Base-by-base conservation (phyloP, 805 yeast genomes). In the Sugiyamaella marilandica region DNA sequence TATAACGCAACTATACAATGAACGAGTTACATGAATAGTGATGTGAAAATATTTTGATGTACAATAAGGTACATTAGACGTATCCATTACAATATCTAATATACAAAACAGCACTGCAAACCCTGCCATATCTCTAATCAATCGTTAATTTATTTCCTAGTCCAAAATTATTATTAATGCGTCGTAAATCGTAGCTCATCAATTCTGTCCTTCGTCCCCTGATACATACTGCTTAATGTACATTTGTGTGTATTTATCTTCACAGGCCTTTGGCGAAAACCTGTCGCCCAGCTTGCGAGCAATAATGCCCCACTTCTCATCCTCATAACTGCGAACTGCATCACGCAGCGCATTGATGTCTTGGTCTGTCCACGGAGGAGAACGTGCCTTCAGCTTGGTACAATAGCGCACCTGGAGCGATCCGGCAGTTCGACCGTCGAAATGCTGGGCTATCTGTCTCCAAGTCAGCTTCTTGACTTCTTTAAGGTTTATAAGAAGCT, bases 381-480 rank as follows among this genome's bases (percentile, higher is more conserved):
- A 32, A 21, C 57, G 56, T 7, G 54, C 32, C 45, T 62, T 62
- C 11, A 65, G 62, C 37, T 56, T 55, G 19, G 65, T 61, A 45
- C 62, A 58, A 54, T 65, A 65, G 24, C 67, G 62, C 21, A 86
- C 87, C 69, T 86, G 94, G 55, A 92, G 84, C 0, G 92, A 90
- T 60, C 86, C 87, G 18, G 92, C 87, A 1, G 94, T 85, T 62
- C 95, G 73, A 63, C 83, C 83, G 31, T 79, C 75, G 65, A 87
- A 85, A 61, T 83, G 84, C 41, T 82, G 75, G 1, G 91, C 82
- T 43, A 87, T 86, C 58, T 85, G 89, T 64, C 85, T 79, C 95
- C 95, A 87, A 0, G 94, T 90, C 60, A 85, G 72, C 62, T 83
- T 83, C 63, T 82, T 84, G 47, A 80, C 79, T 64, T 85, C 92